Percentiles rank a stretch among this genome's conserved stretches.
Conservation (phyloP, 257 asterid genomes). For the Forsythia suspensa region DNA sequence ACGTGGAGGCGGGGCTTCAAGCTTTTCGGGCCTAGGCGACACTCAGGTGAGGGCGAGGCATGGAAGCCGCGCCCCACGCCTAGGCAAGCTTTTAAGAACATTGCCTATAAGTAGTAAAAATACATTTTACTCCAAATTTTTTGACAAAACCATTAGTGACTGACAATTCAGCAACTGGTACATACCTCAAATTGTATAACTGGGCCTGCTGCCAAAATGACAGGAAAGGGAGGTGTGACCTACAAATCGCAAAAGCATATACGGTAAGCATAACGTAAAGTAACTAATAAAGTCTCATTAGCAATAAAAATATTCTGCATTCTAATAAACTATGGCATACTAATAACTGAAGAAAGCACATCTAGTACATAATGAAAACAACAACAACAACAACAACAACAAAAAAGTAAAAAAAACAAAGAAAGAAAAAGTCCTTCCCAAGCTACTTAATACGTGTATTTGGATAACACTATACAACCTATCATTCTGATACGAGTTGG, state of each 20-base stretch:
- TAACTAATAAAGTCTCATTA: neutral
- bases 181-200: constrained; percentile 87
- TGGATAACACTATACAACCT: neutral
- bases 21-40: too few species aligned
- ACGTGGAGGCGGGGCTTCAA: too few species aligned
- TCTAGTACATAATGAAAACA: neutral
- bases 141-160: constrained; percentile 12
- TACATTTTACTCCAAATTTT: neutral
- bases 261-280: constrained; percentile 11
- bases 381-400: constrained; percentile 10
- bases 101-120: neutral
- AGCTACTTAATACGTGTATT: neutral
- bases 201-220: constrained; percentile 71
- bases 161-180: constrained; percentile 14
- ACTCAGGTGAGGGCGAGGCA: too few species aligned
- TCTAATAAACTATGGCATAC: neutral
- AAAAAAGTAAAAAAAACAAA: neutral
- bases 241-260: constrained; percentile 36
- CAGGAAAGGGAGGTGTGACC: constrained; percentile 90
- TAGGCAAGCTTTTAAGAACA: too few species aligned
- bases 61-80: too few species aligned
- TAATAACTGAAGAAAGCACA: neutral
- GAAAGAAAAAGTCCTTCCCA: neutral
- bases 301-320: neutral
- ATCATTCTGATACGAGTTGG: neutral